These are phyloP conservation scores for Lepidium sativum DNA, from an alignment of 345 rosid species.

Conservation along the genomic window DNA sequence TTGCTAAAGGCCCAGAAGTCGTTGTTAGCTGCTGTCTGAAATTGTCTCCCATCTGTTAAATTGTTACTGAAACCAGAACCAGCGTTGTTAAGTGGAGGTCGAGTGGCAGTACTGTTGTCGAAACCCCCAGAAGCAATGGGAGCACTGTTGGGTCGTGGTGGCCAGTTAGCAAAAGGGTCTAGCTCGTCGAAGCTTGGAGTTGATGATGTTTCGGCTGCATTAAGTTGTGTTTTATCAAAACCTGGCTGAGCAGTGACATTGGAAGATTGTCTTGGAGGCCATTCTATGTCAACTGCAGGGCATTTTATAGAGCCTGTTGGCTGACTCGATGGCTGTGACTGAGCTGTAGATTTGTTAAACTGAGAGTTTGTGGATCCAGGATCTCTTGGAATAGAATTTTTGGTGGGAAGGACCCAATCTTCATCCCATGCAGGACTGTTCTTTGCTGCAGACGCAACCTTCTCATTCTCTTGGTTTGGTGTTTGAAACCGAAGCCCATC, in stretches of 20 bases:
- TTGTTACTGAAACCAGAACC: slow-evolving; percentile 26
- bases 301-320: slow-evolving; percentile 37
- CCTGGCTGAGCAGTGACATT: slow-evolving; percentile 23
- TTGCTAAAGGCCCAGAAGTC: slow-evolving; percentile 47
- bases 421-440: slow-evolving; percentile 73
- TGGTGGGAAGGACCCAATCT: slow-evolving; percentile 58
- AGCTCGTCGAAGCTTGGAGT: slow-evolving; percentile 51
- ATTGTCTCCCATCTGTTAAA: slow-evolving; percentile 23
- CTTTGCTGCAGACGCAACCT: slow-evolving; percentile 40
- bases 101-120: slow-evolving; percentile 15
- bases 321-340: slow-evolving; percentile 34
- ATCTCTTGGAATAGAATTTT: slow-evolving; percentile 24
- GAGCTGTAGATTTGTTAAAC: slow-evolving; percentile 31
- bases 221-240: slow-evolving; percentile 30
- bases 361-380: slow-evolving; percentile 23
- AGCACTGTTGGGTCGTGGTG: slow-evolving; percentile 44
- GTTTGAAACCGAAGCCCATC: slow-evolving; percentile 45
- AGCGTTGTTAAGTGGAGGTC: slow-evolving; percentile 32
- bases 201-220: slow-evolving; percentile 32
- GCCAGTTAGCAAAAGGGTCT: slow-evolving; percentile 94
- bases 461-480: slow-evolving; percentile 34
- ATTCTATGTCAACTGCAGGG: slow-evolving; percentile 67
- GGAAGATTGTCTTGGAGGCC: slow-evolving; percentile 71
- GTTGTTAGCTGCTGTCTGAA: slow-evolving; percentile 13
- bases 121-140: not conserved